A percentile compares a stretch with the other conserved stretches of the same genome.
Conservation (phyloP, 805 yeast species). For the Nakazawaea ishiwadae region DNA sequence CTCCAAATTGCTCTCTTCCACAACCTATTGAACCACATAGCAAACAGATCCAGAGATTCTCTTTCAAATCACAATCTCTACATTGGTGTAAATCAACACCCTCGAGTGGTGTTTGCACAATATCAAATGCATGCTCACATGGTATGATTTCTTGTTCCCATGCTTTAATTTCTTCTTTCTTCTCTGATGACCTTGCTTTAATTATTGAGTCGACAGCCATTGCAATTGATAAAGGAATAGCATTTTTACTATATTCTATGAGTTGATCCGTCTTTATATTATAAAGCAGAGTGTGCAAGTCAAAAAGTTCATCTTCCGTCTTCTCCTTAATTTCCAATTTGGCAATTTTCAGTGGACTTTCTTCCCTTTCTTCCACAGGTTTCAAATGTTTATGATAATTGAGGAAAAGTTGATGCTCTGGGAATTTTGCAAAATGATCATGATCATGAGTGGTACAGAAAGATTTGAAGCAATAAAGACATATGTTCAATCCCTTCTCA, state of each 20-base stretch:
- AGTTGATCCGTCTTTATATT: slow-evolving; percentile 26
- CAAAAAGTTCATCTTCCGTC: slow-evolving; percentile 58
- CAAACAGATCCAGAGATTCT: slow-evolving; percentile 90
- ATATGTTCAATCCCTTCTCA: slow-evolving; percentile 62
- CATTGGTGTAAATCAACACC: slow-evolving; percentile 40
- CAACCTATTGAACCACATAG: slow-evolving; percentile 91
- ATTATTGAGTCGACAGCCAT: slow-evolving; percentile 40
- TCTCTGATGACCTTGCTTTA: slow-evolving; percentile 52
- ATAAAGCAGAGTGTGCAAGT: slow-evolving; percentile 37
- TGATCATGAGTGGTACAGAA: slow-evolving; percentile 60
- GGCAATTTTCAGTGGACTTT: slow-evolving; percentile 41
- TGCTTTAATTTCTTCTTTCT: slow-evolving; percentile 68
- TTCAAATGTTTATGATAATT: slow-evolving; percentile 52
- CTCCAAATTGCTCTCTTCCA: slow-evolving; percentile 93
- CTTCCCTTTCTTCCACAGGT: slow-evolving; percentile 28
- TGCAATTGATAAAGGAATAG: slow-evolving; percentile 24
- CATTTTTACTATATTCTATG: slow-evolving; percentile 24
- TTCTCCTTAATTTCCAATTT: slow-evolving; percentile 66
- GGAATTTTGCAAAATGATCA: slow-evolving; percentile 43
- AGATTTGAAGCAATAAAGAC: slow-evolving; percentile 69
- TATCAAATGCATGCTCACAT: slow-evolving; percentile 68
- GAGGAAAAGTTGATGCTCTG: slow-evolving; percentile 53
- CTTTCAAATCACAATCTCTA: slow-evolving; percentile 54
- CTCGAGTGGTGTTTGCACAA: slow-evolving; percentile 33
- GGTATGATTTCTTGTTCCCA: slow-evolving; percentile 89